Evolutionary conservation across 768 basidiomycete genomes (phyloP), one percentile per base, ranked within the genome.

Genomic region (Collybiopsis luxurians): DNA sequence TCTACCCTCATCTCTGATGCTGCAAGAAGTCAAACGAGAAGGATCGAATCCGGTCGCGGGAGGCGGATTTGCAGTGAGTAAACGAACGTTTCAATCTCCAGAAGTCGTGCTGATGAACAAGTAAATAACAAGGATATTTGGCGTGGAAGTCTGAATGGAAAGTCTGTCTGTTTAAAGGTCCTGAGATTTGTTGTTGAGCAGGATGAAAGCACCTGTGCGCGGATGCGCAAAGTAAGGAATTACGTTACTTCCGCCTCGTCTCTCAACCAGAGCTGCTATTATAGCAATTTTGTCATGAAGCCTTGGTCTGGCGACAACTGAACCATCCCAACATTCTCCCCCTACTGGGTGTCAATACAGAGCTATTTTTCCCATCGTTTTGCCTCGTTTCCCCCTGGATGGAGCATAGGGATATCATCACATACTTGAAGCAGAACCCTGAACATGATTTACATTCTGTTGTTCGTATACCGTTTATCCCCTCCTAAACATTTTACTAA

Each of bases 51-150:
- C 40, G 17, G 40, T 42, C 17, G 40, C 40, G 40, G 40, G 40
- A 17, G 40, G 40, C 5, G 40, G 40, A 17, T 42, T 21, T 42
- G 13, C 40, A 6, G 40, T 34, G 31, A 34, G 31, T 19, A n/a
- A n/a, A 19, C n/a, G n/a, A 1, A 10, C 4, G 31, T 34, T 13
- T 34, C 5, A 6, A 5, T 34, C 6, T 13, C 13, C 31, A n/a
- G 31, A 21, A n/a, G n/a, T n/a, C 15, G 19, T n/a, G 34, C 13
- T 52, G 19, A 52, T 39, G 10, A n/a, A 6, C 27, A 5, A 2
- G n/a, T n/a, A n/a, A n/a, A n/a, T n/a, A 15, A 34, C 12, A 17
- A 59, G 51, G 55, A 59, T 44, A 51, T 59, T 1, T 59, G 28
- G 30, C 45, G 44, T 26, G 58, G 58, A 6, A 42, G n/a, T 1